Base-by-base conservation (phyloP, 179 eudicot genomes). In the Beta corolliflora region DNA sequence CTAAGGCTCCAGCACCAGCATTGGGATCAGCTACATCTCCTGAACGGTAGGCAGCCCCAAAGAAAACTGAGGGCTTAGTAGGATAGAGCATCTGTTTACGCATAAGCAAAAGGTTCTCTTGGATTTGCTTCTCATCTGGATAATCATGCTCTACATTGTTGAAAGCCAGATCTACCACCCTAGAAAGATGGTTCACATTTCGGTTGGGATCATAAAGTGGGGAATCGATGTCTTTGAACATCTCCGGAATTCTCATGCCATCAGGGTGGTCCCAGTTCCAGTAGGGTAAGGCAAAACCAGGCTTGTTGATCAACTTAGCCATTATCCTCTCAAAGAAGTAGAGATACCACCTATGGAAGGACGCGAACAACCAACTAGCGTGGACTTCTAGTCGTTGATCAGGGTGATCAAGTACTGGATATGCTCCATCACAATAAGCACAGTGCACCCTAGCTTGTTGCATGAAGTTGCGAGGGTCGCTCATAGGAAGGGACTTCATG, bases 181-280 rank as follows among this genome's bases (percentile, higher is more conserved):
- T 29, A 18, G 73, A 8, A 0, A 80, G 31, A 16, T 54, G 78
- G 9, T 74, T 19, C 2, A 29, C 7, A 21, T 67, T 61, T 19
- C 79, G 55, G 31, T 46, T 55, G 13, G 63, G 44, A 23, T 81
- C 67, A 45, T 64, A 65, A 1, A 65, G 29, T 0, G 55, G 9
- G 14, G 78, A 74, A n/a, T 63, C 16, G 7, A 23, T 18, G 25
- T 81, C 79, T 5, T 31, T 53, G 19, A 31, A 81, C 48, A 74
- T 64, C 15, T n/a, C 29, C 4, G 83, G 79, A 5, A 81, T 75
- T 8, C 0, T 9, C 83, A 74, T 81, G 13, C 78, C 78, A 14
- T 80, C 66, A 2, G 79, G 83, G 13, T 74, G 74, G 18, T 81
- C 83, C 83, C 79, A 81, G 52, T 74, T 75, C 79, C 79, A 81